Evolutionary conservation across 805 yeast genomes (phyloP).

Genomic region (Sugiyamaella marilandica): DNA sequence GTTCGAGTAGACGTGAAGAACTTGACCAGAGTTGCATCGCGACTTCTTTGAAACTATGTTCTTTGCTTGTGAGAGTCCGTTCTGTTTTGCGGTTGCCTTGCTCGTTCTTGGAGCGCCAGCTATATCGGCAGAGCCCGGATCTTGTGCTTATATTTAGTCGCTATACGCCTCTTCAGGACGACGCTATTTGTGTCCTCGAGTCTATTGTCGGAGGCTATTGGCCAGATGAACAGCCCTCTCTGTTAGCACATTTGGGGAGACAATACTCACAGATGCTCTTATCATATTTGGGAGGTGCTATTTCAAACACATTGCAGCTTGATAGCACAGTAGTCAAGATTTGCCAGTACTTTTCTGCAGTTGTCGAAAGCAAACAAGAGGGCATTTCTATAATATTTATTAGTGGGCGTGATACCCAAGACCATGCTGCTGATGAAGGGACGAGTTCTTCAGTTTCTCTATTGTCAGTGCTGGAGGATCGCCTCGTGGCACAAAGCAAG

Average conservation of each 20-base stretch:
- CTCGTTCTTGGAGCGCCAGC: conserved; percentile 58
- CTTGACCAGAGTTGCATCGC: conserved; percentile 49
- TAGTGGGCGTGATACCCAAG: conserved; percentile 30
- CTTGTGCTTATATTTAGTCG: conserved; percentile 56
- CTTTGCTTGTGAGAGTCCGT: conserved; percentile 54
- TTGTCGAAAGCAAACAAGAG: conserved; percentile 33
- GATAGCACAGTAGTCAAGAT: conserved; percentile 19
- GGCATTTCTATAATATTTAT: conserved; percentile 35
- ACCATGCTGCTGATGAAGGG: conserved; percentile 2
- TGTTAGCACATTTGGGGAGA: conserved; percentile 76
- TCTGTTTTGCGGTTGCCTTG: conserved; percentile 45
- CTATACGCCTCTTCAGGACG: conserved; percentile 44
- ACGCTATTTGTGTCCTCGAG: conserved; percentile 53
- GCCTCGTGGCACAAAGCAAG: conserved; percentile 11
- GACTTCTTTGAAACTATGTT: conserved; percentile 51
- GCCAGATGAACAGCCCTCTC: conserved; percentile 61
- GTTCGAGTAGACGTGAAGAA: conserved; percentile 42
- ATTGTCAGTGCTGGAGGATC: conserved; percentile 27
- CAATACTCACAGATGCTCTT: conserved; percentile 55
- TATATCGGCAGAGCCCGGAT: conserved; percentile 52
- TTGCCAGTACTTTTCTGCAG: conserved; percentile 27
- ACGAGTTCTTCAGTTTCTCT: conserved; percentile 19
- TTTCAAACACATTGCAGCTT: conserved; percentile 42
- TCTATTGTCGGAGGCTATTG: conserved; percentile 28
- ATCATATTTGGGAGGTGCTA: conserved; percentile 54